Base-by-base conservation (phyloP, 2,329 filamentous ascomycete genomes). In the Plenodomus lindquistii region DNA sequence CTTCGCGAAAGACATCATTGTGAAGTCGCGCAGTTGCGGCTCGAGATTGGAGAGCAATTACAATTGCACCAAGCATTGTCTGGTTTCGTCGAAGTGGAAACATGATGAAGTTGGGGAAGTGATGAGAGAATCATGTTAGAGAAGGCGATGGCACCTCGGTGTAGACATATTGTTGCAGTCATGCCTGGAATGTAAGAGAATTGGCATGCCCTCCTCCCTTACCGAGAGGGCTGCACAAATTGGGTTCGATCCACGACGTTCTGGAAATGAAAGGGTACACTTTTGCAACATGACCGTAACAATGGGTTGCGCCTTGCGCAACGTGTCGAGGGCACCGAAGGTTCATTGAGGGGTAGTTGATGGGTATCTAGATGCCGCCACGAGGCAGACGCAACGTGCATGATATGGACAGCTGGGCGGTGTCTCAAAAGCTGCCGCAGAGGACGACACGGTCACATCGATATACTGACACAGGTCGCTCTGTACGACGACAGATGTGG, bases 1-100 rank as follows among this genome's bases (percentile, higher is more conserved):
- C 58, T 35, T 60, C 52, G 29, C 57, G 57, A 17, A 39, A 39
- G 17, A 57, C 54, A 9, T 49, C 54, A 44, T 53, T 45, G 11
- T 53, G 38, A 15, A 11, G 17, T 21, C 44, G 40, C 42, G 50
- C 57, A 10, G 44, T 37, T 41, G 44, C 48, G 17, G 29, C 38
- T 17, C 37, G 50, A 20, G 48, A 34, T 11, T 46, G 55, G 6
- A 46, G 40, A 20, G 55, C 18, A 11, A 45, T 44, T n/a, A 43
- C 22, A 27, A 55, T 39, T 3, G 18, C 13, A 19, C 15, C 27
- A 11, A 42, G 18, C 40, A 42, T 35, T 11, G 20, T 24, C 19
- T 9, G 13, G 18, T 18, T 40, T 41, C 21, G 19, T 15, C 7
- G 20, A 17, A 24, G 29, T 16, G 41, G 29, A 20, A 22, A 16